Conservation (phyloP, 2,329 filamentous ascomycete species). For the Kalaharituber pfeilii region DNA sequence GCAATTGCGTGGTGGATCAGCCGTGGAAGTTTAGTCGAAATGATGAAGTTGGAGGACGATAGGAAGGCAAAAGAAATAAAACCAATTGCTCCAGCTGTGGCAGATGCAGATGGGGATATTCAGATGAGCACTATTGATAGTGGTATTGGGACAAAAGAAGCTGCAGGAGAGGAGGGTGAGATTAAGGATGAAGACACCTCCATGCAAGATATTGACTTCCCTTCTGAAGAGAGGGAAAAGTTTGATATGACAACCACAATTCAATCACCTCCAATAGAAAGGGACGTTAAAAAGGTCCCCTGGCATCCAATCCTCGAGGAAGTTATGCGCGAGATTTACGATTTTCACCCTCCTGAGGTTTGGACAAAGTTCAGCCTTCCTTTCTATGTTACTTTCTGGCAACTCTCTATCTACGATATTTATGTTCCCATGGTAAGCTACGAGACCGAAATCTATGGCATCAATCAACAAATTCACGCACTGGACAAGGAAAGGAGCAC, state of each 20-base stretch:
- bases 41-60: slow-evolving; percentile 9
- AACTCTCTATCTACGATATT: slow-evolving; percentile 66
- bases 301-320: slow-evolving; percentile 56
- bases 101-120: slow-evolving; percentile 14
- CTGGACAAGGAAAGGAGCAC: slow-evolving; percentile 52
- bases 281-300: slow-evolving; percentile 31
- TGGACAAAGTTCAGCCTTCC: slow-evolving; percentile 57
- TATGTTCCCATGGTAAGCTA: slow-evolving; percentile 62
- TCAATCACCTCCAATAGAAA: slow-evolving; percentile 23
- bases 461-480: slow-evolving; percentile 48
- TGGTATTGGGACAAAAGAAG: slow-evolving; percentile 1
- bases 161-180: slow-evolving; percentile 26
- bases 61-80: slow-evolving; percentile 18
- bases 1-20: slow-evolving; percentile 19
- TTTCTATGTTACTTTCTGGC: slow-evolving; percentile 87
- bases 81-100: slow-evolving; percentile 12
- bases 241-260: slow-evolving; percentile 10
- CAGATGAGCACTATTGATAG: slow-evolving; percentile 8
- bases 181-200: slow-evolving; percentile 27
- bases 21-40: background rate
- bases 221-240: slow-evolving; percentile 3
- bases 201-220: slow-evolving; percentile 5
- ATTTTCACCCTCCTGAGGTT: slow-evolving; percentile 42
- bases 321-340: slow-evolving; percentile 51
- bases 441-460: slow-evolving; percentile 50